phyloP scores from a whole-genome alignment of 805 yeast species.

The Candida sakaeoensis region DNA sequence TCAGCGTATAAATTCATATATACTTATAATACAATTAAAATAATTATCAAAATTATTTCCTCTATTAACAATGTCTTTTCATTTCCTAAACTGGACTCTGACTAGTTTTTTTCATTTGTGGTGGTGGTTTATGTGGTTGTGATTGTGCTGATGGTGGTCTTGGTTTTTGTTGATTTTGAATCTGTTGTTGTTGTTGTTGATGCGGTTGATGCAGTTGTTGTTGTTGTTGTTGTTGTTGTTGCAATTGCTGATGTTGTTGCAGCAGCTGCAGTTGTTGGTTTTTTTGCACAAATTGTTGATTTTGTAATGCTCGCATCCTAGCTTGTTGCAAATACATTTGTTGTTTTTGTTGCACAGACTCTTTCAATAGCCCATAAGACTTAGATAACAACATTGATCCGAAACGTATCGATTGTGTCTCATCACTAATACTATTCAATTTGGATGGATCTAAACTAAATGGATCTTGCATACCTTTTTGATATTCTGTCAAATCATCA shows the following conservation, averaged over 20 bases:
- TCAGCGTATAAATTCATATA: background rate
- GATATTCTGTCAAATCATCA: constrained; percentile 45
- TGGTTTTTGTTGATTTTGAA: constrained; percentile 2
- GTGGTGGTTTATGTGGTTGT: background rate
- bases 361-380: constrained; percentile 74
- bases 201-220: no score
- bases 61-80: constrained; percentile 8
- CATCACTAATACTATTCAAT: constrained; percentile 76
- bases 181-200: constrained; percentile 9
- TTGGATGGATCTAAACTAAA: constrained; percentile 76
- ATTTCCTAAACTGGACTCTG: constrained; percentile 6
- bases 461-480: constrained; percentile 39
- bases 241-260: constrained; percentile 10
- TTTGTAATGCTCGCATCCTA: constrained; percentile 39
- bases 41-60: constrained; percentile 7
- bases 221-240: constrained; percentile 10
- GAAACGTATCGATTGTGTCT: constrained; percentile 85
- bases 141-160: constrained; percentile 1
- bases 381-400: constrained; percentile 88
- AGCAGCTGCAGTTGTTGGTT: no score
- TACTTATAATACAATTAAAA: constrained; percentile 3
- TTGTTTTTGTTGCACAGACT: constrained; percentile 70
- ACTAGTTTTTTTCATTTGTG: background rate
- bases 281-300: constrained; percentile 27
- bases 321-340: constrained; percentile 48